phyloP scores from a whole-genome alignment of 2,329 filamentous ascomycete genomes.

The Rhinocladiella similis region DNA sequence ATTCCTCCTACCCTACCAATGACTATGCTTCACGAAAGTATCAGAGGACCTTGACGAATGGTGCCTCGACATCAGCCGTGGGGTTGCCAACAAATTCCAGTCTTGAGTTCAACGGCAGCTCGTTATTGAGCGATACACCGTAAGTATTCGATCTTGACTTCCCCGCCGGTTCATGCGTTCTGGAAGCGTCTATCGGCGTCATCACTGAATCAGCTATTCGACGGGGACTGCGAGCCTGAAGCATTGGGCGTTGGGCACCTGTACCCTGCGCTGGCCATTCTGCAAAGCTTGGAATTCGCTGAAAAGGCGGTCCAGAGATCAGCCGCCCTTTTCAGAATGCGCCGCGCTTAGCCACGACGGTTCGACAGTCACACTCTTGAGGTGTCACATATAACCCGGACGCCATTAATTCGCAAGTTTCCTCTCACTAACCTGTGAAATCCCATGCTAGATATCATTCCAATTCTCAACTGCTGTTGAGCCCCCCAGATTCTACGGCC shows the following conservation, averaged over 20 bases:
- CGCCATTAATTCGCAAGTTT: conserved; percentile 4
- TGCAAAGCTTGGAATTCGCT: not conserved
- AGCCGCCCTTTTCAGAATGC: conserved; percentile 22
- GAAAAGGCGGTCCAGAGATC: conserved; percentile 9
- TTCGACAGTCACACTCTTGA: conserved; percentile 26
- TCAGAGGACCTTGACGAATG: conserved; percentile 20
- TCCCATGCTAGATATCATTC: conserved; percentile 23
- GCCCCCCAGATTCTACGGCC: conserved; percentile 54
- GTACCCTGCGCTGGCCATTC: conserved; percentile 13
- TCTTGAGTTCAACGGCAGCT: conserved; percentile 23
- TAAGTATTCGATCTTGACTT: conserved; percentile 21
- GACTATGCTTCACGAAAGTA: conserved; percentile 21
- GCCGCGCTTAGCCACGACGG: conserved; percentile 22
- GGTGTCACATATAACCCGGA: conserved; percentile 18
- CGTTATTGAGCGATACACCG: conserved; percentile 24
- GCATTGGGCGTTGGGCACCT: conserved; percentile 20
- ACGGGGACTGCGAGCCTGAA: conserved; percentile 2
- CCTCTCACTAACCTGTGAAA: conserved; percentile 19
- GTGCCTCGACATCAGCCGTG: conserved; percentile 14
- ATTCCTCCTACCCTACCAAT: conserved; percentile 31
- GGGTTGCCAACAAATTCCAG: conserved; percentile 21
- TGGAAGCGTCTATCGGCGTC: conserved; percentile 10
- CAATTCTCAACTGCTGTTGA: conserved; percentile 49
- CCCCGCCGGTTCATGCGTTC: conserved; percentile 13
- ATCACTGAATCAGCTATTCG: not conserved